These are phyloP conservation scores for Penicillium goetzii DNA, from an alignment of 495 filamentous ascomycete genomes.

Conservation along the genomic window DNA sequence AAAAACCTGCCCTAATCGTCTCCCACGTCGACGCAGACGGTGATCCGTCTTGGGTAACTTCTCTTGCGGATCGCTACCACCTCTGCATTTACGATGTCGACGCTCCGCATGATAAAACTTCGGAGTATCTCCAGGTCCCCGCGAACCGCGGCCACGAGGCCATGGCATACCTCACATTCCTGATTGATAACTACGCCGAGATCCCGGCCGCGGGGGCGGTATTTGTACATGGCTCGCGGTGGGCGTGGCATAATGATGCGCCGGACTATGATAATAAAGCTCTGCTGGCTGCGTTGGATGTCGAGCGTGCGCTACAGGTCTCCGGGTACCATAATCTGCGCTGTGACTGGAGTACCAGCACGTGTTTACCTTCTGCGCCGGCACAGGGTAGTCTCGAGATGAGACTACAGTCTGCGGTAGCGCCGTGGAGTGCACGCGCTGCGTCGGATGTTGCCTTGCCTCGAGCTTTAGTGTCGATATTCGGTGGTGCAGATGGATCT, in stretches of 20 bases:
- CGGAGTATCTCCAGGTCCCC: slow-evolving; percentile 55
- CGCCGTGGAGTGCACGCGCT: slow-evolving; percentile 46
- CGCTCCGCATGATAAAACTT: slow-evolving; percentile 43
- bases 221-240: slow-evolving; percentile 50
- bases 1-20: slow-evolving; percentile 46
- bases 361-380: slow-evolving; percentile 35
- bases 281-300: slow-evolving; percentile 40
- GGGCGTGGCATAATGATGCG: slow-evolving; percentile 51
- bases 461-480: slow-evolving; percentile 36
- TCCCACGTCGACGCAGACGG: slow-evolving; percentile 42
- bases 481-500: slow-evolving; percentile 28
- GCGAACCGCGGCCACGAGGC: slow-evolving; percentile 71
- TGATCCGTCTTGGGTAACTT: slow-evolving; percentile 41
- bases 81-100: slow-evolving; percentile 60
- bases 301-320: slow-evolving; percentile 34
- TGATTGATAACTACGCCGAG: slow-evolving; percentile 66
- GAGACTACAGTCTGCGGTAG: slow-evolving; percentile 36
- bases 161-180: slow-evolving; percentile 67
- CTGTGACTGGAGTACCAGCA: slow-evolving; percentile 51
- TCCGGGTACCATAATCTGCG: slow-evolving; percentile 51
- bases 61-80: slow-evolving; percentile 40
- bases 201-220: slow-evolving; percentile 54
- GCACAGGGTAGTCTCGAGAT: slow-evolving; percentile 47
- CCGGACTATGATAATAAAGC: slow-evolving; percentile 46
- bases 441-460: slow-evolving; percentile 44